Base-by-base conservation (phyloP, 352 stramenopile genomes). In the Pythium sp. region DNA sequence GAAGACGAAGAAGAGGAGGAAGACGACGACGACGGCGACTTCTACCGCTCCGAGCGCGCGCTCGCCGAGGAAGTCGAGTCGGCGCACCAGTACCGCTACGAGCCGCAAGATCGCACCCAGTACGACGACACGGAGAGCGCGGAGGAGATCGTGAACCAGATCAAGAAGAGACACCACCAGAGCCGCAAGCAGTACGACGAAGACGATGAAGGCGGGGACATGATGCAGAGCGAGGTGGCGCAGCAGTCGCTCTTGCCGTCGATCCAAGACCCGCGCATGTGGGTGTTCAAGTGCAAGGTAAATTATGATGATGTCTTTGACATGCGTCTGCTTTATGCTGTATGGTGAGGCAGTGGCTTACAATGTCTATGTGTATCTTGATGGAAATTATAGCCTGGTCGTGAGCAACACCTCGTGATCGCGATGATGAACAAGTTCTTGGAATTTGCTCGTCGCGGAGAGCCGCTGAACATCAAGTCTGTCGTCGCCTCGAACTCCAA, bases 401-500 rank as follows among this genome's bases (percentile, higher is more conserved):
- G 86, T 28, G 89, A 96, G 64, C 87, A 96, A 71, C 85, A 96
- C 65, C 76, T 95, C 15, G 89, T 96, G 20, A 77, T 95, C 30
- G 84, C 87, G 15, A 77, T 96, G 65, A 96, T 96, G 89, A 95
- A 96, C 78, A 96, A 96, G 72, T 95, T 93, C 58, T 74, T 96
- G 32, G 87, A 96, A 53, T 92, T 96, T 68, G 72, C 84, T 12
- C 84, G 86, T 15, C 89, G 86, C n/a, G 89, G 89, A 15, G 84
- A 95, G 70, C 87, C 89, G 56, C 74, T 96, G 9, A 79, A 87
- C 69, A 82, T 96, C 68, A 96, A 96, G 69, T 95, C 87, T 18
- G 89, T 95, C 14, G 76, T 96, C 26, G 87, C 87, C 1, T 94
- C 87, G 15, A 95, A 89, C 69, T 95, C 89, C 8, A 96, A 96